A percentile compares a stretch with the other conserved stretches of the same genome.
Conservation (phyloP, 495 filamentous ascomycete species). For the Diplogelasinospora grovesii region DNA sequence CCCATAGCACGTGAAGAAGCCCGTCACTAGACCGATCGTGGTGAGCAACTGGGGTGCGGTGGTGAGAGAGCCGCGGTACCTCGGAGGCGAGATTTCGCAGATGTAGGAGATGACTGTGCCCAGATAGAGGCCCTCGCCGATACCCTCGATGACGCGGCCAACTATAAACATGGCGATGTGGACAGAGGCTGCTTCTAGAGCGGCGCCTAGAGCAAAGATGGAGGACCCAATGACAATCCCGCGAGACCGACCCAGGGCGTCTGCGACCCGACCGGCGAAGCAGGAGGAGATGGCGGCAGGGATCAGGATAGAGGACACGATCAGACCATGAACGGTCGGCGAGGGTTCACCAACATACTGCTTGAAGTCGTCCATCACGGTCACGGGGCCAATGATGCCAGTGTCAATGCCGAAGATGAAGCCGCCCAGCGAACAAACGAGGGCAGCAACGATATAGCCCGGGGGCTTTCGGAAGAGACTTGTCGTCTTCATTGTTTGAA, state of each 20-base stretch:
- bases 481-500: too few species aligned
- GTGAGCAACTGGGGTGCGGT: constrained; percentile 52
- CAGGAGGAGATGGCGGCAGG: constrained; percentile 56
- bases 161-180: constrained; percentile 52
- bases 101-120: constrained; percentile 32
- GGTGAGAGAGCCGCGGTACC: constrained; percentile 46
- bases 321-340: constrained; percentile 53
- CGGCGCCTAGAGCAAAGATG: constrained; percentile 49
- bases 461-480: constrained; percentile 4
- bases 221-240: constrained; percentile 48
- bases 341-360: constrained; percentile 47
- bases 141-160: constrained; percentile 49
- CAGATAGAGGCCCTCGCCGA: constrained; percentile 57
- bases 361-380: constrained; percentile 53
- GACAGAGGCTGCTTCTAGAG: constrained; percentile 40
- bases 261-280: constrained; percentile 56
- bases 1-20: constrained; percentile 60
- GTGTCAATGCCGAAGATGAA: constrained; percentile 45
- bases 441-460: neutral
- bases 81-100: constrained; percentile 55
- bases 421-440: constrained; percentile 1
- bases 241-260: constrained; percentile 48
- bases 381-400: constrained; percentile 58
- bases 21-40: constrained; percentile 44
- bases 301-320: constrained; percentile 60